phyloP scores from a whole-genome alignment of 2,329 filamentous ascomycete genomes.

The Colletotrichum kahawae region DNA sequence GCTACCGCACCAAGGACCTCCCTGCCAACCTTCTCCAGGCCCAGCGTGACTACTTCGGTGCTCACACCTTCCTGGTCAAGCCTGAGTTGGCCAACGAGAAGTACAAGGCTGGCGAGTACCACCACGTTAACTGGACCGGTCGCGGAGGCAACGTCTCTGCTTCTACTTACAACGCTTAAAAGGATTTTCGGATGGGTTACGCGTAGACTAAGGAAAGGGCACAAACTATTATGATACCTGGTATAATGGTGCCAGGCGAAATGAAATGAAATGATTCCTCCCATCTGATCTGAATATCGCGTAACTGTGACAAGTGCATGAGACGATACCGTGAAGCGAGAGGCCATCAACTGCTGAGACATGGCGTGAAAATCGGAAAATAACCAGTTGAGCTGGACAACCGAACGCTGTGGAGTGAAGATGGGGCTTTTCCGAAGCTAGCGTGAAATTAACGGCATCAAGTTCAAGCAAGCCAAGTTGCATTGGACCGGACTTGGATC shows the following conservation, averaged over 20 bases:
- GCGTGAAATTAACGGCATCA: not conserved
- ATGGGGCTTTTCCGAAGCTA: not conserved
- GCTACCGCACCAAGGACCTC: constrained; percentile 95
- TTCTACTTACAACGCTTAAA: constrained; percentile 95
- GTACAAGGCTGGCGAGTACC: constrained; percentile 85
- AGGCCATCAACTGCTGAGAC: not conserved
- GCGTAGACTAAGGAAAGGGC: constrained; percentile 18
- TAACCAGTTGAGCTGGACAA: not conserved
- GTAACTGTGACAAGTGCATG: rapidly evolving
- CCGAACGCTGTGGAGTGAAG: rapidly evolving
- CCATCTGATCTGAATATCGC: not conserved
- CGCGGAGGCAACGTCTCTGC: constrained; percentile 96
- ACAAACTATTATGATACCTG: constrained; percentile 14
- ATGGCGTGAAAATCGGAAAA: not conserved
- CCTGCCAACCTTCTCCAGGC: constrained; percentile 98
- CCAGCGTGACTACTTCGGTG: constrained; percentile 99
- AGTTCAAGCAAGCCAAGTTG: rapidly evolving
- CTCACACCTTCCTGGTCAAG: constrained; percentile 90
- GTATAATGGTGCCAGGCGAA: constrained; percentile 20
- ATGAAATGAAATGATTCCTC: constrained; percentile 17
- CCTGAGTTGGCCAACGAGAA: constrained; percentile 77
- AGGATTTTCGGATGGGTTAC: constrained; percentile 9
- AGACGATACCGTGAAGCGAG: rapidly evolving
- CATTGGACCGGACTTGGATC: rapidly evolving
- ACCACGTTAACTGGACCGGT: constrained; percentile 99